Base-by-base conservation (phyloP, 83 land plant genomes). In the Diphasiastrum complanatum region DNA sequence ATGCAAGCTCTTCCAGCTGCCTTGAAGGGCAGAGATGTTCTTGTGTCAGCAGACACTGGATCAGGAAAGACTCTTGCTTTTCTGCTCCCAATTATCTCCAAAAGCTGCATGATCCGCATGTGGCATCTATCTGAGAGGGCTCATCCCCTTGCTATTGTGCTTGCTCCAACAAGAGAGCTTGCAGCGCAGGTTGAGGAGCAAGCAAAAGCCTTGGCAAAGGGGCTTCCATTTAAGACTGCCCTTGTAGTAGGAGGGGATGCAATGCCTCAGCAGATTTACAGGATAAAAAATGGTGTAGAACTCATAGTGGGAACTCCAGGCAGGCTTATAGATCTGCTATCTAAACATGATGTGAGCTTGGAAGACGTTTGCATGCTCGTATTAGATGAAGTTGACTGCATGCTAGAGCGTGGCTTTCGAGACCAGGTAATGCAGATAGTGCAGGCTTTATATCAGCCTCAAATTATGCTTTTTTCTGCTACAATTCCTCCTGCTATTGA, bases 161-260 rank as follows among this genome's bases (percentile, higher is more conserved):
- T 91, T 55, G 65, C 95, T 24, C 97, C 97, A 6, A 91, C 97
- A n/a, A 83, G 97, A 45, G 97, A 91, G 75, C 83, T 91, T 0
- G 81, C 83, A 51, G 67, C 87, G 16, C 97, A 90, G 75, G 81
- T 91, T 30, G 97, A 91, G 60, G 95, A 91, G 51, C 93, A 84
- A 61, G 97, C 95, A 4, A 91, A 87, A 69, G 61, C 79, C 18
- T 69, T 91, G 10, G 91, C 68, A 12, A 81, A 79, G 48, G 90
- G 95, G 31, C 63, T 88, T 61, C 83, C 81, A 25, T 85, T 91
- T 48, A 85, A 83, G 59, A 85, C 97, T 18, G 87, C 87, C 3
- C 79, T 87, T 20, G 81, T 87, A 49, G 81, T 87, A 49, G 97
- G 97, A 43, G 97, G 97, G 4, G 90, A 87, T 73, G 77, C 91